Conservation (phyloP, 2,329 filamentous ascomycete genomes). For the Shiraia bambusicola region DNA sequence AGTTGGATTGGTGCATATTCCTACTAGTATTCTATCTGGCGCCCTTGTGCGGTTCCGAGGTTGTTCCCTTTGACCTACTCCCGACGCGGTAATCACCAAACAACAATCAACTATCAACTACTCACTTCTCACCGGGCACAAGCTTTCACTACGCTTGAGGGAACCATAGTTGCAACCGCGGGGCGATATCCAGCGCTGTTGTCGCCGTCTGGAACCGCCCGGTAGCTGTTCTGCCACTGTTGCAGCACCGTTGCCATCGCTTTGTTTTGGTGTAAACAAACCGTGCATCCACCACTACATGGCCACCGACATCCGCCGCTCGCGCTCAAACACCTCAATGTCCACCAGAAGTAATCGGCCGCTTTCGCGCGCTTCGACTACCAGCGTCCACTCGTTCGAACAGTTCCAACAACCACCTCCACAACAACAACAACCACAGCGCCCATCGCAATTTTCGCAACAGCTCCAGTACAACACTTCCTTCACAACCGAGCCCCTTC, state of each 20-base stretch:
- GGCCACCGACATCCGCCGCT: slow-evolving; percentile 44
- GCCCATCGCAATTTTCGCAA: slow-evolving; percentile 15
- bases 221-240: not conserved
- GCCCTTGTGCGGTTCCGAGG: slow-evolving; percentile 9
- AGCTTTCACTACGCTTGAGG: slow-evolving; percentile 1
- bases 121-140: slow-evolving; percentile 4
- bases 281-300: slow-evolving; percentile 26
- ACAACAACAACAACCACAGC: slow-evolving; percentile 21
- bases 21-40: slow-evolving; percentile 10
- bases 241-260: slow-evolving; percentile 15
- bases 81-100: slow-evolving; percentile 11
- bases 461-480: slow-evolving; percentile 31
- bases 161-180: not conserved
- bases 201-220: not conserved
- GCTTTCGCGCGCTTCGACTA: slow-evolving; percentile 51
- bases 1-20: slow-evolving; percentile 23
- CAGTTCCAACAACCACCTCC: slow-evolving; percentile 36
- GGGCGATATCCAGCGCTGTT: not conserved
- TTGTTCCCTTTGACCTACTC: slow-evolving; percentile 11
- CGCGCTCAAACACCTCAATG: slow-evolving; percentile 50
- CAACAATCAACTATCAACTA: slow-evolving; percentile 14
- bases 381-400: slow-evolving; percentile 48
- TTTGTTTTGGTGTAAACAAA: slow-evolving; percentile 43
- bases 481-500: slow-evolving; percentile 32
- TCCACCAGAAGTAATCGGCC: slow-evolving; percentile 49